Base-by-base conservation (phyloP, 2,329 filamentous ascomycete species). In the Sphaerulina musiva region DNA sequence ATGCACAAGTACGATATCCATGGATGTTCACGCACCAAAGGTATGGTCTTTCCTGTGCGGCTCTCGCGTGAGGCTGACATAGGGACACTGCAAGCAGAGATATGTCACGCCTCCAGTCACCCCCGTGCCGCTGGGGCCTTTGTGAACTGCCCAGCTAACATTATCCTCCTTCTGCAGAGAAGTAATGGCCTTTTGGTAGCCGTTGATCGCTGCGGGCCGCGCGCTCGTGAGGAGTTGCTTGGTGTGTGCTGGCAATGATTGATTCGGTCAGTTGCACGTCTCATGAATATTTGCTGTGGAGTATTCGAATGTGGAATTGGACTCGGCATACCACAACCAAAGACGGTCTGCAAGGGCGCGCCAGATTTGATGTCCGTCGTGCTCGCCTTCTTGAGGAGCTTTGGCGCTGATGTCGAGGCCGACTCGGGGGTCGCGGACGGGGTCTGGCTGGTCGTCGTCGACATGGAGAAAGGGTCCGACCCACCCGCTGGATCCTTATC, bases 21-120 rank as follows among this genome's bases (percentile, higher is more conserved):
- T 31, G 46, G 42, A 14, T 36, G 17, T 31, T 31, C 44, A 60
- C 73, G 56, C 76, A 90, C 86, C 89, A 64, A 91, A 89, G 48
- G 82, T 78, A 70, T 92, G 87, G 48, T 76, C 76, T 67, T 86
- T 89, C 53, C 84, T 83, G 70, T 92, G 87, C 64, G 84, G 78
- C 58, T 86, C 83, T 48, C 85, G 80, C 59, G 83, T 80, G 10
- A 80, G 80, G 55, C 86, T 79, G 20, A 86, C 87, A 48, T 76
- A 79, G 9, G 85, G 82, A 64, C 87, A 92, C 70, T 89, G 85
- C 46, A 89, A 71, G 64, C 85, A 89, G 26, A 89, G 77, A 66
- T 84, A 88, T 48, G 69, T 72, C 3, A 67, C 63, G 40, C 58
- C 57, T 6, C 51, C 59, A n/a, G 59, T 66, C 17, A 61, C 59